A percentile compares a stretch with the other conserved stretches of the same genome.
These are phyloP conservation scores for Pythium brachiatum DNA, from an alignment of 352 stramenopile species.

Conservation along the genomic window DNA sequence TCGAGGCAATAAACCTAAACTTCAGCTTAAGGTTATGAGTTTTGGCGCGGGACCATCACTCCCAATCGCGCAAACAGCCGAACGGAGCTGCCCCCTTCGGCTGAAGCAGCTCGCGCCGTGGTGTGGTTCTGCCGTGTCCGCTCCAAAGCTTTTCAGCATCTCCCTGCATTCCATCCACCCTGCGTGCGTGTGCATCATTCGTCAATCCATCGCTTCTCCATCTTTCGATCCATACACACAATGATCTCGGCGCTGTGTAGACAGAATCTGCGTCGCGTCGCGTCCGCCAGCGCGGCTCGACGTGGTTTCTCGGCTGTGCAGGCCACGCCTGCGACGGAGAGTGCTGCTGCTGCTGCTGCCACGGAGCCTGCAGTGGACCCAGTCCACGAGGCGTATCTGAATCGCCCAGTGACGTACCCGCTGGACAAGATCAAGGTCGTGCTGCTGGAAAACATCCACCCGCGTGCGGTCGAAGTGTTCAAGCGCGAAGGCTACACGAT, in stretches of 20 bases:
- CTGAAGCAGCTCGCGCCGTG: neutral
- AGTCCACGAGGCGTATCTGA: conserved; percentile 38
- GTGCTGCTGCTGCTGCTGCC: conserved; percentile 11
- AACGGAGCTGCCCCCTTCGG: neutral
- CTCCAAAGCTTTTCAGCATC: too few species aligned
- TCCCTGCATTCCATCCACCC: neutral
- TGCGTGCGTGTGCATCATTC: neutral
- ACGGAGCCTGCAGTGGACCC: conserved; percentile 17
- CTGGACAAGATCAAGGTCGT: conserved; percentile 84
- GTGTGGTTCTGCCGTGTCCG: conserved; percentile 3
- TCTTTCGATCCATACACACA: neutral
- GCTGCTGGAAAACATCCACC: conserved; percentile 83
- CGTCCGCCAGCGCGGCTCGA: conserved; percentile 15
- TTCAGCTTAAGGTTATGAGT: conserved; percentile 7
- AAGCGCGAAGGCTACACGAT: conserved; percentile 74
- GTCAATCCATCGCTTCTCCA: neutral
- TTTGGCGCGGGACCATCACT: conserved; percentile 2
- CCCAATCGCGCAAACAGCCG: neutral
- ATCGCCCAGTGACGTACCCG: conserved; percentile 71
- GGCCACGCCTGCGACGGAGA: conserved; percentile 21
- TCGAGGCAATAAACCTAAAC: conserved; percentile 8
- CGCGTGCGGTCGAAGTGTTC: conserved; percentile 70
- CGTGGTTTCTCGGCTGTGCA: conserved; percentile 39
- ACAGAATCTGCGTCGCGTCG: conserved; percentile 21
- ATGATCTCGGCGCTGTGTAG: conserved; percentile 47